Evolutionary conservation across 805 yeast genomes (phyloP), one percentile per base, ranked within the genome.

Genomic region (Jamesozyma hellenica): DNA sequence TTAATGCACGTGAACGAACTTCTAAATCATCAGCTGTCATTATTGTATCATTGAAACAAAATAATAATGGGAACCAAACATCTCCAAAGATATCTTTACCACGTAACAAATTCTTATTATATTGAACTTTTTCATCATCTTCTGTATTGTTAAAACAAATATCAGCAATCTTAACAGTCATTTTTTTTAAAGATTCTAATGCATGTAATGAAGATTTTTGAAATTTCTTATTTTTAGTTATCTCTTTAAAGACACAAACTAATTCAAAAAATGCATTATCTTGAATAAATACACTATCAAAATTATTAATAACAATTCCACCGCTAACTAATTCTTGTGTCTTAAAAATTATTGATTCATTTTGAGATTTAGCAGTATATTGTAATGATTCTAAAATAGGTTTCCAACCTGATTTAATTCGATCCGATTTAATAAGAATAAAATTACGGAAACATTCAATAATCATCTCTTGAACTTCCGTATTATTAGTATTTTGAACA

Each of bases 1-100:
- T 82, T 53, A 92, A 68, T 0, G 96, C 95, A 40, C 85, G 71
- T 0, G 96, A 82, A 52, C 99, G 74, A 3, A 88, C 95, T 61
- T 92, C 99, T 36, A 92, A 66, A 60, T 92, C 99, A 41, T 81
- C 87, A 4, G 96, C 96, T 1, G 79, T 79, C 94, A 88, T 85
- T 26, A 88, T 84, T 7, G 90, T 81, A 44, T 84, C 87, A 55
- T 87, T 85, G 62, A 86, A 83, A 12, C 94, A 83, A 45, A 71
- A 75, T 46, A 92, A 61, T n/a, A 90, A 70, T 2, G 96, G 95
- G 64, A 82, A 82, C 94, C 95, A 85, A 12, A 77, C 66, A 46
- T 77, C 77, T 34, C 66, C 66, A 43, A 79, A 67, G 5, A 65
- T 52, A 28, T 71, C 68, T 40, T 62, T 66, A 21, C 64, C 67